Base-by-base conservation (phyloP, 1,284 basidiomycete genomes). In the Fomes fomentarius region DNA sequence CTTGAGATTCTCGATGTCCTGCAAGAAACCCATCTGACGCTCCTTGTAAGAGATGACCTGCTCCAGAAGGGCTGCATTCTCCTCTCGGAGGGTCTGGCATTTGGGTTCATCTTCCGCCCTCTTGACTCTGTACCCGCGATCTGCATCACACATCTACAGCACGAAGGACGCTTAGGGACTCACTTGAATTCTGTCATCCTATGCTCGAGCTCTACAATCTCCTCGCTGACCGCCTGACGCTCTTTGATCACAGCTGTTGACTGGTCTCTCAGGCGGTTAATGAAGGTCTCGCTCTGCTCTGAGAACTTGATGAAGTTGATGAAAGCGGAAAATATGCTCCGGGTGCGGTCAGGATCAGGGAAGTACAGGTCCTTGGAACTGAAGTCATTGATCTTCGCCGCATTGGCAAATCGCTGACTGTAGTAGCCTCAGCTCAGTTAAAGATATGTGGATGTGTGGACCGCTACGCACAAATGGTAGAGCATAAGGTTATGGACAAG, bases 231-330 rank as follows among this genome's bases (percentile, higher is more conserved):
- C 15, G 75, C 73, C 28, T 83, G 80, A 15, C 85, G 75, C 61
- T 91, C 83, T 24, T 79, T 69, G 41, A 82, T 73, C 21, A 87
- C 65, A 7, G 77, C 69, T n/a, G 82, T 71, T 10, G 87, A 84
- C 43, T 78, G 76, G 12, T 85, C 79, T 25, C 82, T 78, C n/a
- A 93, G 71, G 14, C 80, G 76, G 46, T 76, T 76, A 17, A 90
- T 74, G 52, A 87, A 83, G 1, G 78, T 70, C 34, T 80, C 77
- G 60, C 86, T 86, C 62, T 93, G 87, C 60, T 89, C 85, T 25
- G 85, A 86, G 69, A 96, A 96, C 71, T 93, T 93, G 68, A 93
- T 84, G 70, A 95, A 94, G 73, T 97, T 97, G 76, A 96, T 89
- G 58, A 97, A 89, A 0, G 89, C 94, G 35, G 91, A 93, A 54